Evolutionary conservation across 129 eudicot species (phyloP).

Genomic region (Cynara cardunculus): DNA sequence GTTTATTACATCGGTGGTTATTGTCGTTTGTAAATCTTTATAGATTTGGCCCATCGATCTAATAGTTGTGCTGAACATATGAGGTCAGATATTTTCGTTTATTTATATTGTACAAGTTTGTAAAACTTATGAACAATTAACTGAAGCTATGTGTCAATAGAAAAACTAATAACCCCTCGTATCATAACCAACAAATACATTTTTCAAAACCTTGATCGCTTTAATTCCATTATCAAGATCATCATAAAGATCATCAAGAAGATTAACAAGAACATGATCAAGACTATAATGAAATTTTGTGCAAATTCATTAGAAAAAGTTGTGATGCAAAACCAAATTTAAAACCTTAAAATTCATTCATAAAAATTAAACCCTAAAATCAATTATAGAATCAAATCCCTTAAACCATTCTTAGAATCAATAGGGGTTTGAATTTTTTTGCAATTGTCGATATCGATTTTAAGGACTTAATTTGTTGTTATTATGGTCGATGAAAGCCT

Average conservation of each 20-base stretch:
- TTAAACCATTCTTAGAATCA: background rate
- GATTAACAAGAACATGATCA: background rate
- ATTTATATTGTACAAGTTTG: too few species aligned
- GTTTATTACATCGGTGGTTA: too few species aligned
- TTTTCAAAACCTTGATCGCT: background rate
- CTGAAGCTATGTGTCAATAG: background rate
- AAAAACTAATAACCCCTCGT: background rate
- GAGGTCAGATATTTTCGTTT: too few species aligned
- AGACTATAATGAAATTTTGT: background rate
- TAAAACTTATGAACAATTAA: too few species aligned
- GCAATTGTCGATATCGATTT: background rate
- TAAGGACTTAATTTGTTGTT: background rate
- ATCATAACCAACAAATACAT: background rate
- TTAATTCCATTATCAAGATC: background rate
- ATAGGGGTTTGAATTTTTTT: too few species aligned
- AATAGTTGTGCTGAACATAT: too few species aligned
- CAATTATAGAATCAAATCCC: background rate
- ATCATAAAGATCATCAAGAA: background rate
- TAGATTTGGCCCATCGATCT: too few species aligned
- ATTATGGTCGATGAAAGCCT: background rate
- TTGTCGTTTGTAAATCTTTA: too few species aligned
- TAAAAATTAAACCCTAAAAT: background rate
- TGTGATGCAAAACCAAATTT: background rate
- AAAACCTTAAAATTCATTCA: background rate
- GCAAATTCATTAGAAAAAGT: background rate